Percentiles rank a stretch among this genome's conserved stretches.
These are phyloP conservation scores for Neurospora sp. DNA, from an alignment of 495 filamentous ascomycete genomes.

Conservation along the genomic window DNA sequence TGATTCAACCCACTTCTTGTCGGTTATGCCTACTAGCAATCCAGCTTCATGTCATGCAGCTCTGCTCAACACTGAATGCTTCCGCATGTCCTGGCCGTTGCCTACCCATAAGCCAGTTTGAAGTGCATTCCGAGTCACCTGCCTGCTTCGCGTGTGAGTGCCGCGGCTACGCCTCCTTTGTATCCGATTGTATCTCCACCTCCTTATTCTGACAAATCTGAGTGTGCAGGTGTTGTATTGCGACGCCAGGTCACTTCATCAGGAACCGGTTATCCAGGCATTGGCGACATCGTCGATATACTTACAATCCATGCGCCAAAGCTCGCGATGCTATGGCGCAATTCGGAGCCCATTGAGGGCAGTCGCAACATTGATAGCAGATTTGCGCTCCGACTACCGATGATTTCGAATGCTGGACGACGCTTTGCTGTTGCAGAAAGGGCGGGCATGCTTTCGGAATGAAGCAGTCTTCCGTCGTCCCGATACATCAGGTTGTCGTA, in stretches of 20 bases:
- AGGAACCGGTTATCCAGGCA: neutral
- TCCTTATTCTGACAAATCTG: neutral
- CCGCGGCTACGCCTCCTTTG: neutral
- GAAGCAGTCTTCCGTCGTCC: no score
- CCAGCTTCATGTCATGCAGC: no score
- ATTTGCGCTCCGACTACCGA: neutral
- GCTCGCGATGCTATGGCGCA: neutral
- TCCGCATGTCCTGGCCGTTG: no score
- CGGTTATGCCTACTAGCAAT: no score
- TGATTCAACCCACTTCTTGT: neutral
- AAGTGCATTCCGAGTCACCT: neutral
- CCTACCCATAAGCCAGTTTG: no score
- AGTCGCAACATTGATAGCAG: neutral
- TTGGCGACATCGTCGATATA: neutral
- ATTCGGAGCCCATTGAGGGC: neutral
- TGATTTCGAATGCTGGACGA: neutral
- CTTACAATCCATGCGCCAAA: neutral
- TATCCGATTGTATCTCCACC: neutral
- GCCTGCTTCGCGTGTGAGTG: neutral
- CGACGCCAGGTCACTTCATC: neutral
- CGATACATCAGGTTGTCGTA: neutral
- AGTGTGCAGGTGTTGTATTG: neutral
- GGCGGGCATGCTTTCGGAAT: neutral
- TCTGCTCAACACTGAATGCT: no score
- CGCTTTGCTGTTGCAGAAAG: neutral